Percentiles rank a stretch among this genome's conserved stretches.
Evolutionary conservation across 495 filamentous ascomycete species (phyloP).

Genomic region (Hypoxylon lienhwacheense): DNA sequence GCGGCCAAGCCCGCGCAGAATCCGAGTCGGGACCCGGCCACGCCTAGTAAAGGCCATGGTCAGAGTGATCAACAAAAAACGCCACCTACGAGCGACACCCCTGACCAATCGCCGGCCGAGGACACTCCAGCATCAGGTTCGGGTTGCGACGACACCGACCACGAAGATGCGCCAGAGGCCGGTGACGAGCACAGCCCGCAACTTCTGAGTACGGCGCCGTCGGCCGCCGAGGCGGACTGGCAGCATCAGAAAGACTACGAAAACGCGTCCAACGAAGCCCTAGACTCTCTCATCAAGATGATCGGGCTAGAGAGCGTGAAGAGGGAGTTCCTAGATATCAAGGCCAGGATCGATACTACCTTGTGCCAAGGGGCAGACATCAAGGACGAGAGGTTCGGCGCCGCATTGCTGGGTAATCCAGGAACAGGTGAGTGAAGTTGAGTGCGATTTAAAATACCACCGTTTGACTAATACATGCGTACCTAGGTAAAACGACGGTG

Average conservation of each 20-base stretch:
- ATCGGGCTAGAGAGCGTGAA: conserved; percentile 76
- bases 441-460: not conserved
- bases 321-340: conserved; percentile 62
- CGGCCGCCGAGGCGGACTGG: conserved; percentile 30
- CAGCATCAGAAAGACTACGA: conserved; percentile 38
- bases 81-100: not conserved
- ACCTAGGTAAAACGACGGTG: conserved; percentile 77
- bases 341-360: conserved; percentile 64
- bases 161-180: conserved; percentile 16
- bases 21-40: not conserved
- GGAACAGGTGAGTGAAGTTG: conserved; percentile 70
- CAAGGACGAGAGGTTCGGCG: conserved; percentile 62
- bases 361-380: conserved; percentile 60
- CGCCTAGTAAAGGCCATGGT: not conserved
- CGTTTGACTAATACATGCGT: conserved; percentile 11
- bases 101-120: conserved; percentile 2
- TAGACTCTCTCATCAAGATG: conserved; percentile 71
- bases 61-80: not conserved
- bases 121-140: not conserved
- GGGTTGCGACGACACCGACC: not conserved
- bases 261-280: conserved; percentile 38
- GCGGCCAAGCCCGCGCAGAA: not conserved
- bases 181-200: not conserved
- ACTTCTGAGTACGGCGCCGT: conserved; percentile 1
- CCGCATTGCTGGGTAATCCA: conserved; percentile 73